Evolutionary conservation across 768 basidiomycete species (phyloP), one percentile per base, ranked within the genome.

Genomic region (Suillus cothurnatus): DNA sequence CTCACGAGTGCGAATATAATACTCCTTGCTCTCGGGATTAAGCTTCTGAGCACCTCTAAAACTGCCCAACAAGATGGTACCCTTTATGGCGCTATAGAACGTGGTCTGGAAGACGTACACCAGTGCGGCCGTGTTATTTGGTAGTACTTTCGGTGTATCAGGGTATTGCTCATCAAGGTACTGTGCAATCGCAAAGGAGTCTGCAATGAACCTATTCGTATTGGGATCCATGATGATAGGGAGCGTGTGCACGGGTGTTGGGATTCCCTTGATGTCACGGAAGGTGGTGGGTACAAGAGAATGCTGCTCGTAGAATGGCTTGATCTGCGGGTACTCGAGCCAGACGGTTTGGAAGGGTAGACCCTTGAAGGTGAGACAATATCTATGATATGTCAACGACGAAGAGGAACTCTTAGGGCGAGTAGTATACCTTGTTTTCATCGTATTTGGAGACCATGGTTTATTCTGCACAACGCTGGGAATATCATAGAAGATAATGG

Each of bases 101-200:
- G 64, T 19, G 41, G 71, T 62, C 0, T 68, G 55, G 62, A 80
- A 78, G 0, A 74, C 74, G 3, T 74, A 71, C 43, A 83, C 76
- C 0, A 81, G 62, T 0, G 73, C 80, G 12, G 67, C 67, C 2
- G 73, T 76, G 0, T 73, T 76, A 6, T 61, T 47, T 1, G 80
- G 81, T 66, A 85, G 71, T 23, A 85, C 68, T 9, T 57, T 67
- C 2, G 80, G 81, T 0, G 80, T 77, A 57, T 77, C 72, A 0
- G 86, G 83, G 67, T 86, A 87, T 1, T 78, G 76, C 2, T 75
- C 72, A 62, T 87, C 86, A 63, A 87, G 77, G 71, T 88, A 86
- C 19, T 76, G 67, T 1, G 82, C 85, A 63, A 88, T 87, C 38
- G 66, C 69, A 45, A 73, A 67, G 0, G 85, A 86, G 38, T 86